A percentile compares a stretch with the other conserved stretches of the same genome.
These are phyloP conservation scores for Venturia effusa DNA, from an alignment of 2,329 filamentous ascomycete species.

Conservation along the genomic window DNA sequence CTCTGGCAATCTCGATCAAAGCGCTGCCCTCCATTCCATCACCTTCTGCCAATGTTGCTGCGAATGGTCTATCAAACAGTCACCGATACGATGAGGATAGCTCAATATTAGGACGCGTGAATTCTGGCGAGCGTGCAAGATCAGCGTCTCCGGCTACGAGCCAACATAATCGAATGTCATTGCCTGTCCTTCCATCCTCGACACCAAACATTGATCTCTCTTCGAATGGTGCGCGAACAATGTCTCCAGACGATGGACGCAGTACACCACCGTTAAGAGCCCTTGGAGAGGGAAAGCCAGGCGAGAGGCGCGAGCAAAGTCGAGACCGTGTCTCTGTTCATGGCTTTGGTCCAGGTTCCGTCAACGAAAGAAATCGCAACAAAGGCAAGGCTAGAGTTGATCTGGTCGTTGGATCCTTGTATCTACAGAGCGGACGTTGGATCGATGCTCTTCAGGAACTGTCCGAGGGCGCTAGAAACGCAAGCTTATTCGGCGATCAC, in stretches of 20 bases:
- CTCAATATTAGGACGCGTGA: not conserved
- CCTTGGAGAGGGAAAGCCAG: constrained; percentile 30
- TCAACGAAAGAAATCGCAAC: constrained; percentile 66
- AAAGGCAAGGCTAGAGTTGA: constrained; percentile 71
- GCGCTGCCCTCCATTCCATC: constrained; percentile 53
- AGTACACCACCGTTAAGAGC: constrained; percentile 34
- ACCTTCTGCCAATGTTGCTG: not conserved
- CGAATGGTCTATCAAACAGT: not conserved
- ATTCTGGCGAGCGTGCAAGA: constrained; percentile 7
- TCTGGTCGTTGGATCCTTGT: constrained; percentile 73
- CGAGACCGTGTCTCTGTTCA: constrained; percentile 50
- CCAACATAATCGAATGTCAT: constrained; percentile 63
- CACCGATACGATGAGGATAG: not conserved
- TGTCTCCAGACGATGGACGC: constrained; percentile 13
- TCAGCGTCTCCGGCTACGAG: constrained; percentile 31
- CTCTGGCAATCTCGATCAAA: constrained; percentile 36
- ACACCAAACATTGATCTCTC: constrained; percentile 20
- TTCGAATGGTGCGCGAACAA: constrained; percentile 20
- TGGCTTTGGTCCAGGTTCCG: constrained; percentile 53
- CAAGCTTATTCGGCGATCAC: constrained; percentile 75
- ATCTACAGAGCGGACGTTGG: constrained; percentile 84
- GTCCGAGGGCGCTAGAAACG: constrained; percentile 64
- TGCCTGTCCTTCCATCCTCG: constrained; percentile 50
- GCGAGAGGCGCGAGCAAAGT: constrained; percentile 36
- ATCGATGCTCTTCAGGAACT: constrained; percentile 77